Base-by-base conservation (phyloP, 768 basidiomycete species). In the Tricholoma saponaceum region DNA sequence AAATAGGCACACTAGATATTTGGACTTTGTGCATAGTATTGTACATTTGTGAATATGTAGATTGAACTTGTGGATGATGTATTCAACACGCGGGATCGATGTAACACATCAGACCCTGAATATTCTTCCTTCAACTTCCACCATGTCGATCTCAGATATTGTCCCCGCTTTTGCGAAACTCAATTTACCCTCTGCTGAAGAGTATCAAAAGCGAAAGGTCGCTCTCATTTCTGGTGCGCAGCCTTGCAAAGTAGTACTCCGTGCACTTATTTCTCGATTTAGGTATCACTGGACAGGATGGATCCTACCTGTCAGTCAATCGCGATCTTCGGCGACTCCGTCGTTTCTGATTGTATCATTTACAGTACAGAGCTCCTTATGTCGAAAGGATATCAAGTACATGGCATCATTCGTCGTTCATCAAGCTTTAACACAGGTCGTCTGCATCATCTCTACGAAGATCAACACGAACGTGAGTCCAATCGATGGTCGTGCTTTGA, bases 381-480 rank as follows among this genome's bases (percentile, higher is more conserved):
- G 54, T 79, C 79, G 53, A 95, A 95, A 70, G 94, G 94, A 18
- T 96, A 96, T 69, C 82, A 92, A 60, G 94, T 96, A 3, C 94
- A 96, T 65, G 94, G 91, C 41, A 95, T 97, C 76, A 97, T 98
- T 66, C 90, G 95, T 64, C 90, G 95, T 57, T 97, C 95, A 30
- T 98, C 96, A 20, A 95, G 91, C 66, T 98, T 98, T 85, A 98
- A 98, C 75, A 98, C 95, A 55, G 90, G 90, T 65, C 89, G 95
- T 67, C 78, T 98, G 66, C 89, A 96, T 66, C 92, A 97, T 74
- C 83, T 98, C 23, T 95, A 95, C 74, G 84, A 84, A 64, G 95
- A 97, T 72, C 89, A 90, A 64, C 95, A 96, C 66, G 92, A 95
- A 70, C 85, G 92, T 93, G 71, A 64, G 88, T 76, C 37, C 28